phyloP scores from a whole-genome alignment of 371 early-diverging fungal genomes.

The Coemansia sp. region DNA sequence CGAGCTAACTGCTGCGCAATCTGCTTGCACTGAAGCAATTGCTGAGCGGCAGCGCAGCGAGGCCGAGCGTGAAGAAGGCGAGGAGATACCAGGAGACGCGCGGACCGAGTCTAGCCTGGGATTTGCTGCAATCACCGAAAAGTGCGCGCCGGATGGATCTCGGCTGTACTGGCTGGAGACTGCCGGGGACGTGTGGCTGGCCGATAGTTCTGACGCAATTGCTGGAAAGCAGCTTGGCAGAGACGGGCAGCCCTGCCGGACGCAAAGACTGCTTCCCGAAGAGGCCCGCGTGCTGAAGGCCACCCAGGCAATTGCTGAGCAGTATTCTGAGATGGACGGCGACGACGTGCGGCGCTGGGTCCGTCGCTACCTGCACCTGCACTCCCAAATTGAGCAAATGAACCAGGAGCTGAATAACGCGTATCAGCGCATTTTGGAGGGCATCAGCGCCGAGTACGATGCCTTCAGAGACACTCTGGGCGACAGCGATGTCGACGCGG shows the following conservation, averaged over 20 bases:
- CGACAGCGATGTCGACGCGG: constrained; percentile 19
- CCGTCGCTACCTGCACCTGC: constrained; percentile 32
- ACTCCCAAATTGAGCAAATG: constrained; percentile 15
- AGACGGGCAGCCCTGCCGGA: constrained; percentile 20
- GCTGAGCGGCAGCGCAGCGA: constrained; percentile 6
- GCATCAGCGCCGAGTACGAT: constrained; percentile 7
- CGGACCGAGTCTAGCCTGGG: constrained; percentile 16
- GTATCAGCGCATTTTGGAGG: constrained; percentile 18
- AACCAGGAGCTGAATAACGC: constrained; percentile 9
- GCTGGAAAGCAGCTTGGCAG: constrained; percentile 3
- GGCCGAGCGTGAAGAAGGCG: constrained; percentile 45
- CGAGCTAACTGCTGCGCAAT: constrained; percentile 23
- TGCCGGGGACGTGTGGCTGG: constrained; percentile 23
- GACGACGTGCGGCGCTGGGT: constrained; percentile 35
- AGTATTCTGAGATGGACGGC: constrained; percentile 25
- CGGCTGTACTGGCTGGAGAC: constrained; percentile 31
- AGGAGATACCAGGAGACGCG: constrained; percentile 31
- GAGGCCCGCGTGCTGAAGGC: constrained; percentile 34
- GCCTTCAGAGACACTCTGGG: constrained; percentile 21
- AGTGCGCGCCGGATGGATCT: constrained; percentile 25
- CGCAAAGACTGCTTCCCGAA: constrained; percentile 29
- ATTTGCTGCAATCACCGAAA: constrained; percentile 9
- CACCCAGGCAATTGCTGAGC: constrained; percentile 17
- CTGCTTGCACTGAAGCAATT: neutral
- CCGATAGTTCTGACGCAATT: constrained; percentile 34